Percentiles rank a stretch among this genome's conserved stretches.
phyloP scores from a whole-genome alignment of 495 filamentous ascomycete species.

The Lepraria neglecta region DNA sequence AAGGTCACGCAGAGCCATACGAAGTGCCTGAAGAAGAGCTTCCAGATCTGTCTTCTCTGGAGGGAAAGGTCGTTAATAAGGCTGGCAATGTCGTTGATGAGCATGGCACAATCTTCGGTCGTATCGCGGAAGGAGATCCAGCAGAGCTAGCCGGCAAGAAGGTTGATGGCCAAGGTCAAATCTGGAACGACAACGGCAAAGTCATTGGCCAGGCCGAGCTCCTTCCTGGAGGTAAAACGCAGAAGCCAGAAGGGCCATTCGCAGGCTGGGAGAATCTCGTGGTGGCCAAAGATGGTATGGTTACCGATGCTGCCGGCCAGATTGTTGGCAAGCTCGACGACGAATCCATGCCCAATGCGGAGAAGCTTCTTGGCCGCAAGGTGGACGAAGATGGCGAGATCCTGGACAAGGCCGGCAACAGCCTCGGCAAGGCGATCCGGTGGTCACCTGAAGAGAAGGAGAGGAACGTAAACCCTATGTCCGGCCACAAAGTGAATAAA shows the following conservation, averaged over 20 bases:
- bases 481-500: slow-evolving; percentile 69
- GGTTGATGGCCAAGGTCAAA: slow-evolving; percentile 73
- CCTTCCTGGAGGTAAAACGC: slow-evolving; percentile 63
- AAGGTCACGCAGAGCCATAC: slow-evolving; percentile 69
- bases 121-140: slow-evolving; percentile 66
- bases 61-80: slow-evolving; percentile 83
- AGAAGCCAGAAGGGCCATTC: slow-evolving; percentile 71
- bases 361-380: slow-evolving; percentile 62
- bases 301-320: slow-evolving; percentile 53
- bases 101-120: slow-evolving; percentile 66
- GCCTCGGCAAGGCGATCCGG: slow-evolving; percentile 71
- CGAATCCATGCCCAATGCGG: slow-evolving; percentile 52
- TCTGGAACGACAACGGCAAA: slow-evolving; percentile 75
- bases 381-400: slow-evolving; percentile 84
- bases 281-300: slow-evolving; percentile 70
- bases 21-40: slow-evolving; percentile 53
- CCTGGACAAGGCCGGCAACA: slow-evolving; percentile 74
- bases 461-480: slow-evolving; percentile 60
- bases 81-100: slow-evolving; percentile 74
- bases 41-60: slow-evolving; percentile 60
- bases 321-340: slow-evolving; percentile 68
- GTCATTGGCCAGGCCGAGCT: slow-evolving; percentile 73
- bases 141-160: slow-evolving; percentile 68
- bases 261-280: slow-evolving; percentile 65
- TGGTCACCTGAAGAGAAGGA: slow-evolving; percentile 74